These are phyloP conservation scores for Haplosporangium sp. DNA, from an alignment of 371 early-diverging fungal species.

Conservation along the genomic window DNA sequence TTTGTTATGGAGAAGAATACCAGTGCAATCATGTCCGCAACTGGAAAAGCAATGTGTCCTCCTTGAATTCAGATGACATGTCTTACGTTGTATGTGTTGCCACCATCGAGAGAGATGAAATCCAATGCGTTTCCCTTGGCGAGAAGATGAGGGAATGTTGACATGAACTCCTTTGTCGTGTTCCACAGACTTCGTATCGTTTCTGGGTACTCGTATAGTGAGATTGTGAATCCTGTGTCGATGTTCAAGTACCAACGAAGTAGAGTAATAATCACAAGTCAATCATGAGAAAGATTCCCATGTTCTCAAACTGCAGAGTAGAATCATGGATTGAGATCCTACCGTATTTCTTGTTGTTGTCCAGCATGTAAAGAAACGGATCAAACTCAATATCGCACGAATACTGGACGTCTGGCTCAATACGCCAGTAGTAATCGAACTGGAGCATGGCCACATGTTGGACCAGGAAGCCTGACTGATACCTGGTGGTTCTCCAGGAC, in stretches of 20 bases:
- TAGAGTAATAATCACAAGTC: no score
- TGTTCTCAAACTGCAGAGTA: neutral
- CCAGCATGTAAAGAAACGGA: constrained; percentile 88
- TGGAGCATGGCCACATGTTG: constrained; percentile 80
- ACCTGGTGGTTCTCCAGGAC: constrained; percentile 54
- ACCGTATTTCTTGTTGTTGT: constrained; percentile 88
- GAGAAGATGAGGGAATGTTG: constrained; percentile 57
- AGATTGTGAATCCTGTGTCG: constrained; percentile 81
- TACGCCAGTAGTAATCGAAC: constrained; percentile 96
- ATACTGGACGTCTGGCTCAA: constrained; percentile 93
- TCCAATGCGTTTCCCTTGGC: constrained; percentile 57
- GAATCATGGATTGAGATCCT: neutral
- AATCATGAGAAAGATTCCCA: neutral
- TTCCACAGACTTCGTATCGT: constrained; percentile 90
- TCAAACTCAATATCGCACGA: constrained; percentile 91
- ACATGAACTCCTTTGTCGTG: constrained; percentile 66
- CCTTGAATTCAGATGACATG: no score
- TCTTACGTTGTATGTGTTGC: constrained; percentile 46
- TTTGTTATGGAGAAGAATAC: no score
- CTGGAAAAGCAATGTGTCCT: no score
- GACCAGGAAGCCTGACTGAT: constrained; percentile 92
- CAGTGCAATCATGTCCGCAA: no score
- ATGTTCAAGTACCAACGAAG: neutral
- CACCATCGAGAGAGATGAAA: constrained; percentile 51
- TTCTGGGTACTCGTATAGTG: constrained; percentile 77